These are phyloP conservation scores for Blastobotrys proliferans DNA, from an alignment of 1,139 yeast genomes.

Conservation along the genomic window DNA sequence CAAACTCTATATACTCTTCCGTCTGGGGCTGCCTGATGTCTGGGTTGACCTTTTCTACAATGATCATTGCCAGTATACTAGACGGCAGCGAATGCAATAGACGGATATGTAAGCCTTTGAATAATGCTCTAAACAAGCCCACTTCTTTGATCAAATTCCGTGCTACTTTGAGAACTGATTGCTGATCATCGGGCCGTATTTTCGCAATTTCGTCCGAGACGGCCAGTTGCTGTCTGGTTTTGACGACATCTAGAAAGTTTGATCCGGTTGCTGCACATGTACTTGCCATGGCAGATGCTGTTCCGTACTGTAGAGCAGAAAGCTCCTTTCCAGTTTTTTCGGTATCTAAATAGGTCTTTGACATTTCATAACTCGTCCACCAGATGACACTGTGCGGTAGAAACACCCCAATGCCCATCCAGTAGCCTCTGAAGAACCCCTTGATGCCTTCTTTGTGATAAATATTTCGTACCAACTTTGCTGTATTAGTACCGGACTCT, in stretches of 20 bases:
- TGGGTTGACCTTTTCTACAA: slow-evolving; percentile 40
- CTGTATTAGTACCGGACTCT: slow-evolving; percentile 21
- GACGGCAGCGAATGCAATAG: slow-evolving; percentile 39
- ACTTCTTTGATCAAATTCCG: slow-evolving; percentile 36
- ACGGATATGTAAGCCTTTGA: slow-evolving; percentile 39
- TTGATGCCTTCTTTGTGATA: slow-evolving; percentile 35
- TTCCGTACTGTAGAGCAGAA: slow-evolving; percentile 32
- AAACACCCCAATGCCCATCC: slow-evolving; percentile 41
- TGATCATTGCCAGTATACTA: slow-evolving; percentile 39
- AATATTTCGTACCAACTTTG: slow-evolving; percentile 28
- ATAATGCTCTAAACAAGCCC: slow-evolving; percentile 37
- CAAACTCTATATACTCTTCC: background rate
- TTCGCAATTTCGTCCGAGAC: slow-evolving; percentile 37
- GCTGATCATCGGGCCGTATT: slow-evolving; percentile 39
- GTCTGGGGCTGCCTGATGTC: slow-evolving; percentile 29
- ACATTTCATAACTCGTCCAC: slow-evolving; percentile 38
- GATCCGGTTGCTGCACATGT: slow-evolving; percentile 37
- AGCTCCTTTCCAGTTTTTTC: slow-evolving; percentile 17
- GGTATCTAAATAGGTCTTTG: slow-evolving; percentile 14
- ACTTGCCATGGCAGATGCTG: slow-evolving; percentile 39
- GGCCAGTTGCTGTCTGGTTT: slow-evolving; percentile 44
- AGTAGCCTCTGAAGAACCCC: slow-evolving; percentile 43
- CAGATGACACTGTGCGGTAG: slow-evolving; percentile 41
- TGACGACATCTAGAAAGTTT: slow-evolving; percentile 41
- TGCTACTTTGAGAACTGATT: slow-evolving; percentile 35